Conservation (phyloP, 2,329 filamentous ascomycete genomes). For the Chalaropsis thielavioides region DNA sequence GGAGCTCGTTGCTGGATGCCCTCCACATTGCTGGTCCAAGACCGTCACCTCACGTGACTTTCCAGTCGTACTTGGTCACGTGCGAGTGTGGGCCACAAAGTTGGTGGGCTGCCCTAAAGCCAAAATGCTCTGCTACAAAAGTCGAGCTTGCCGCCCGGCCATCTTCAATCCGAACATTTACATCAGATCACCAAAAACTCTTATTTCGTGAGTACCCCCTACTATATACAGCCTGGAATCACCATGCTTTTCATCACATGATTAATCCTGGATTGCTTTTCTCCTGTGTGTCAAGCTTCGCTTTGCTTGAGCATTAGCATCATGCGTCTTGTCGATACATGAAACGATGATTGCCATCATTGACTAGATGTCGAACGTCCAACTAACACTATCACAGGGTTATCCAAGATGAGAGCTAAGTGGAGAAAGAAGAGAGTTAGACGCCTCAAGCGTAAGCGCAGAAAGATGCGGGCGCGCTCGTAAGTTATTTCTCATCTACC, state of each 20-base stretch:
- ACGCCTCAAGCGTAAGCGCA: constrained; percentile 98
- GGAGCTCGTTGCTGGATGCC: constrained; percentile 2
- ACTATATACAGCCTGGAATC: neutral
- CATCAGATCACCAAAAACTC: constrained; percentile 16
- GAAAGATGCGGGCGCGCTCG: constrained; percentile 98
- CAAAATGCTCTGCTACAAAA: constrained; percentile 18
- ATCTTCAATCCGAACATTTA: constrained; percentile 9
- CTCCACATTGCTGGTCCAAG: neutral
- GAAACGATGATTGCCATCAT: neutral
- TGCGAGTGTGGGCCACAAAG: constrained; percentile 16
- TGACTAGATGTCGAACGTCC: neutral
- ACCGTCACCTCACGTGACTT: constrained; percentile 9
- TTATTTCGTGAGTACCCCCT: constrained; percentile 17
- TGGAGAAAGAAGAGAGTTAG: constrained; percentile 99
- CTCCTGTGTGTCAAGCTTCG: neutral
- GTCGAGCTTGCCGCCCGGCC: constrained; percentile 6
- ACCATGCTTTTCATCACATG: neutral
- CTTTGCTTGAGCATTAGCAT: neutral
- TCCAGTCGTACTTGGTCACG: constrained; percentile 8
- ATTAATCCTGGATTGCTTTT: neutral
- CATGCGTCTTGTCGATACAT: neutral
- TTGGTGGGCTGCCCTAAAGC: constrained; percentile 17
- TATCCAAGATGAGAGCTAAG: constrained; percentile 75
- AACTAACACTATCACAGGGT: constrained; percentile 22
- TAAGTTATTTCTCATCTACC: constrained; percentile 38